A percentile compares a stretch with the other conserved stretches of the same genome.
Conservation (phyloP, 1,139 yeast species). For the Sugiyamaella japonica region DNA sequence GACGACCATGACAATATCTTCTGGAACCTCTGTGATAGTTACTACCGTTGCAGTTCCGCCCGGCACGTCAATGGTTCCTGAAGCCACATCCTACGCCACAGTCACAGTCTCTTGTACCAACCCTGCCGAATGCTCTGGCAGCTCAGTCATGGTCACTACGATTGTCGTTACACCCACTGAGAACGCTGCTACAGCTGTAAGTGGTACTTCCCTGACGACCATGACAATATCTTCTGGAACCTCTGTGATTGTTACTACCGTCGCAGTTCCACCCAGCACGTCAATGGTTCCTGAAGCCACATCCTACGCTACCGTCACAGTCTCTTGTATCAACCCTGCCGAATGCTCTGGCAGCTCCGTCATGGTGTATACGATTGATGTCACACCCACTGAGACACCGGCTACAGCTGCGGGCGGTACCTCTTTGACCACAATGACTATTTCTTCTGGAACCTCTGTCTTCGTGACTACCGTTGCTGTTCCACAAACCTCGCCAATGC, state of each 20-base stretch:
- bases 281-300: neutral
- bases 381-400: neutral
- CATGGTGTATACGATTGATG: neutral
- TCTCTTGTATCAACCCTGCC: slow-evolving; percentile 1
- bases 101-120: slow-evolving; percentile 17
- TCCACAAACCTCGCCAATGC: neutral
- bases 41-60: neutral
- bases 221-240: neutral
- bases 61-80: neutral
- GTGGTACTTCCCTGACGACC: neutral
- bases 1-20: slow-evolving; percentile 2
- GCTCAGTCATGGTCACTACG: slow-evolving; percentile 3
- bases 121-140: slow-evolving; percentile 18
- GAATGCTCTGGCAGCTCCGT: neutral
- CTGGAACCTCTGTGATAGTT: neutral
- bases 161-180: neutral
- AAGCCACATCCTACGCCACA: neutral
- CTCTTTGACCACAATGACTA: too few species aligned
- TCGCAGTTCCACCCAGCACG: neutral
- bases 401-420: too few species aligned
- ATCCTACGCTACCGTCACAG: neutral
- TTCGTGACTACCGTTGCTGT: neutral
- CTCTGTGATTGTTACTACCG: neutral
- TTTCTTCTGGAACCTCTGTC: neutral
- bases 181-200: neutral